phyloP scores from a whole-genome alignment of 768 basidiomycete species.

The Trametes meyenii region DNA sequence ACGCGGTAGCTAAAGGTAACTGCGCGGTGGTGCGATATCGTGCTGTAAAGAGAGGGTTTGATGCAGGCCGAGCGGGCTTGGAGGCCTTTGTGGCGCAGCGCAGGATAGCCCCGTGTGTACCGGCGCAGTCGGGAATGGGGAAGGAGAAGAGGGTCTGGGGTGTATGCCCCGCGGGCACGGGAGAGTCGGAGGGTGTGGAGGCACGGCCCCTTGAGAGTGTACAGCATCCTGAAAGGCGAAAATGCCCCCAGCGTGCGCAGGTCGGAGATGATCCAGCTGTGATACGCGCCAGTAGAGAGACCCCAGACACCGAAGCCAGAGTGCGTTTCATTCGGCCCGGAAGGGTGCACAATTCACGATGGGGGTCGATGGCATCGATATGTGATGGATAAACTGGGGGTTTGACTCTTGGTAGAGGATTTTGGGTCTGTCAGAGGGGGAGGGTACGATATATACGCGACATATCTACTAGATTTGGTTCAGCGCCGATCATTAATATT shows the following conservation, averaged over 20 bases:
- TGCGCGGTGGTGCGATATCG: too few species aligned
- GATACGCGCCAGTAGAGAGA: slow-evolving; percentile 10
- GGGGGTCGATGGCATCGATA: not conserved
- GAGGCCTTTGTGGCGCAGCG: slow-evolving; percentile 8
- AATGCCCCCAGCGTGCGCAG: slow-evolving; percentile 10
- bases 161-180: not conserved
- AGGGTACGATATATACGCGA: too few species aligned
- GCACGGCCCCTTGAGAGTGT: slow-evolving; percentile 10
- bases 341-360: not conserved
- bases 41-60: not conserved
- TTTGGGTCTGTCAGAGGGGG: not conserved
- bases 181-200: slow-evolving; percentile 1
- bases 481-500: too few species aligned
- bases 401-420: not conserved
- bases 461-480: too few species aligned
- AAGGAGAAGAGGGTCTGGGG: not conserved
- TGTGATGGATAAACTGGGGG: not conserved
- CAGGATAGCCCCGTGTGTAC: not conserved
- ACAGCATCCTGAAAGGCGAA: slow-evolving; percentile 19
- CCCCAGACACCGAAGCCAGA: not conserved
- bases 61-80: not conserved
- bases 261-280: slow-evolving; percentile 13
- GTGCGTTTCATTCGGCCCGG: slow-evolving; percentile 2
- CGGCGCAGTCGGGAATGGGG: not conserved
- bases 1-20: too few species aligned